Percentiles rank a stretch among this genome's conserved stretches.
phyloP scores from a whole-genome alignment of 768 basidiomycete genomes.

The Pisolithus tinctorius region DNA sequence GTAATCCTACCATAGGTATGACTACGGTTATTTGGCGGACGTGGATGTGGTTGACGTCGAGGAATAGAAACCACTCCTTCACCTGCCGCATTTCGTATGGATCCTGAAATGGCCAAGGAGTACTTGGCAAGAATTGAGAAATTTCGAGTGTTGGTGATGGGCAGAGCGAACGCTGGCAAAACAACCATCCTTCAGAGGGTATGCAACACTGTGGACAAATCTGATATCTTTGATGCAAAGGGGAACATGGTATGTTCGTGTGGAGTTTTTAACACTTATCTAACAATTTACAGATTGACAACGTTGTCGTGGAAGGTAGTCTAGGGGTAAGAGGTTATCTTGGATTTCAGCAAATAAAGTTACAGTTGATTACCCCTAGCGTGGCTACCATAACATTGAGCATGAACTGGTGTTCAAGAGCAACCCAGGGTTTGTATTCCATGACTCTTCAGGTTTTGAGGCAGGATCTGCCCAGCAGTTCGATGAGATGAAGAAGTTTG shows the following conservation, averaged over 20 bases:
- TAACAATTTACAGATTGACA: slow-evolving; percentile 1
- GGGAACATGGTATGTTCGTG: slow-evolving; percentile 12
- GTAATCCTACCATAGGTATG: too few species aligned
- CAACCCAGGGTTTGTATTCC: slow-evolving; percentile 31
- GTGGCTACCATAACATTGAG: slow-evolving; percentile 30
- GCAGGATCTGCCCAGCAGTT: slow-evolving; percentile 26
- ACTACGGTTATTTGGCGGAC: too few species aligned
- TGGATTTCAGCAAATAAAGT: neutral
- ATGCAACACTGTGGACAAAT: slow-evolving; percentile 29
- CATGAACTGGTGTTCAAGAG: slow-evolving; percentile 23
- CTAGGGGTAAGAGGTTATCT: neutral
- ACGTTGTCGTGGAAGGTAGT: neutral
- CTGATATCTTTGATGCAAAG: slow-evolving; percentile 17
- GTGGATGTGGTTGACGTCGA: too few species aligned
- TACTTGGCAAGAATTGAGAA: neutral
- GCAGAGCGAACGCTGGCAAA: slow-evolving; percentile 35
- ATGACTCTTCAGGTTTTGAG: slow-evolving; percentile 38
- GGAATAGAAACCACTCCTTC: too few species aligned
- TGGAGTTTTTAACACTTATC: neutral
- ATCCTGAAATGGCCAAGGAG: neutral
- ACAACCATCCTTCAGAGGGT: slow-evolving; percentile 35
- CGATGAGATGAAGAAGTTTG: slow-evolving; percentile 24
- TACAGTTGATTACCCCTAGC: neutral
- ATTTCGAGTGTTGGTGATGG: slow-evolving; percentile 36
- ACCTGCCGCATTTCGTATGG: neutral